These are phyloP conservation scores for Basipetospora chlamydospora DNA, from an alignment of 2,329 filamentous ascomycete genomes.

Conservation along the genomic window DNA sequence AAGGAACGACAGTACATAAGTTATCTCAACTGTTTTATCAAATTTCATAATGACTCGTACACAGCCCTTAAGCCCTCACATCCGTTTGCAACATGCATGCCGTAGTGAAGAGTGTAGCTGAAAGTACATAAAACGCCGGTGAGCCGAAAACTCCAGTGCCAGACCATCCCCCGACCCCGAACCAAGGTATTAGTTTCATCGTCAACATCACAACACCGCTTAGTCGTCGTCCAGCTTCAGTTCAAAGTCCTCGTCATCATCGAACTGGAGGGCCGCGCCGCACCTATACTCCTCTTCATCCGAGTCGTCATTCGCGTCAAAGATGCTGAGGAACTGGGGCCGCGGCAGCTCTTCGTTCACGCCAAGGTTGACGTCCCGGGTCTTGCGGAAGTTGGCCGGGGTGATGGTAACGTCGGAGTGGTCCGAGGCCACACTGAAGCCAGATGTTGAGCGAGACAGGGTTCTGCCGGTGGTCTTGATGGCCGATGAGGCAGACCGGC, in stretches of 20 bases:
- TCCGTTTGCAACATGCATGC: too few relatives aligned
- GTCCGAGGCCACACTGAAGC: conserved; percentile 3
- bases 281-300: conserved; percentile 17
- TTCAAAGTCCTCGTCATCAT: conserved; percentile 42
- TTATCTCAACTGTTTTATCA: too few relatives aligned
- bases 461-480: conserved; percentile 11
- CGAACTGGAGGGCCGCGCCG: conserved; percentile 22
- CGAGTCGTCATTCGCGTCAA: conserved; percentile 35
- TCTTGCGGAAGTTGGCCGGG: conserved; percentile 5
- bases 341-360: conserved; percentile 14
- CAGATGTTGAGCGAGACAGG: conserved; percentile 3
- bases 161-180: too few relatives aligned
- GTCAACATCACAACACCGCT: too few relatives aligned
- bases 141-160: too few relatives aligned
- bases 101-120: too few relatives aligned
- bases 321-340: conserved; percentile 43
- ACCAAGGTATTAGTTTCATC: too few relatives aligned
- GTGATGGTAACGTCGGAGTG: conserved; percentile 2
- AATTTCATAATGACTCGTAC: too few relatives aligned
- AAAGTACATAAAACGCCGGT: too few relatives aligned
- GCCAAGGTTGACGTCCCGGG: neutral
- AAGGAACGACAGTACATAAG: too few relatives aligned
- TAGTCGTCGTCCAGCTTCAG: conserved; percentile 17
- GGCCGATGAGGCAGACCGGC: conserved; percentile 41
- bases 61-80: too few relatives aligned